These are phyloP conservation scores for Hibiscus trionum DNA, from an alignment of 345 rosid species.

Conservation along the genomic window DNA sequence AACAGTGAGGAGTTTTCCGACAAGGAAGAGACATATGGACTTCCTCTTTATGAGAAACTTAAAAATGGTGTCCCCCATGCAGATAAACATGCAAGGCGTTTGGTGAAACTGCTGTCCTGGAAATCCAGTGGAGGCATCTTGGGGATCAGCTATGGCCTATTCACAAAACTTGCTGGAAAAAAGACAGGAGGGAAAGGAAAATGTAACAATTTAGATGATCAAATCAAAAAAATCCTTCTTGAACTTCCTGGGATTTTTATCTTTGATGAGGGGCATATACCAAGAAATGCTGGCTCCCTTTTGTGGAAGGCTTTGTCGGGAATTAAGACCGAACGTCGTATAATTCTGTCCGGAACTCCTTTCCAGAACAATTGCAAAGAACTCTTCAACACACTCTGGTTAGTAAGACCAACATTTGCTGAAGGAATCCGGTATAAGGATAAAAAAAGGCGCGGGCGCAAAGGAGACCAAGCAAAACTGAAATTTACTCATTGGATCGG, in stretches of 20 bases:
- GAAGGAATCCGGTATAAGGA: background rate
- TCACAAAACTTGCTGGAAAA: conserved; percentile 28
- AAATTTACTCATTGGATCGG: conserved; percentile 26
- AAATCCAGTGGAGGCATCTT: conserved; percentile 30
- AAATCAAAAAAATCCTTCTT: conserved; percentile 21
- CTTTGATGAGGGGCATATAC: conserved; percentile 62
- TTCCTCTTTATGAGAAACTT: background rate
- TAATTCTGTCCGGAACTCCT: conserved; percentile 64
- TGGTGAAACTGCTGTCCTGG: conserved; percentile 50
- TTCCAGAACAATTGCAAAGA: conserved; percentile 58
- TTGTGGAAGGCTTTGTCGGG: conserved; percentile 38
- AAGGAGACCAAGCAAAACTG: conserved; percentile 18
- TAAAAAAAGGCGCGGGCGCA: conserved; percentile 21
- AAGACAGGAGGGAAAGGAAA: background rate
- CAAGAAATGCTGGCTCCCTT: conserved; percentile 34
- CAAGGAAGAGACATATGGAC: conserved; percentile 20
- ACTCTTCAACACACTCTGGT: conserved; percentile 37
- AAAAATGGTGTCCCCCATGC: background rate
- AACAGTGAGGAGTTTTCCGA: conserved; percentile 34
- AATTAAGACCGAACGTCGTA: conserved; percentile 30
- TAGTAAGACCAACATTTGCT: conserved; percentile 33
- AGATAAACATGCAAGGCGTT: background rate
- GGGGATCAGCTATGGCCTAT: conserved; percentile 37
- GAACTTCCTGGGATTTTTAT: conserved; percentile 33
- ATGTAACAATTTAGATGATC: conserved; percentile 7